Percentiles rank a stretch among this genome's conserved stretches.
Conservation (phyloP, 768 basidiomycete genomes). For the Candolleomyces eurysporus region DNA sequence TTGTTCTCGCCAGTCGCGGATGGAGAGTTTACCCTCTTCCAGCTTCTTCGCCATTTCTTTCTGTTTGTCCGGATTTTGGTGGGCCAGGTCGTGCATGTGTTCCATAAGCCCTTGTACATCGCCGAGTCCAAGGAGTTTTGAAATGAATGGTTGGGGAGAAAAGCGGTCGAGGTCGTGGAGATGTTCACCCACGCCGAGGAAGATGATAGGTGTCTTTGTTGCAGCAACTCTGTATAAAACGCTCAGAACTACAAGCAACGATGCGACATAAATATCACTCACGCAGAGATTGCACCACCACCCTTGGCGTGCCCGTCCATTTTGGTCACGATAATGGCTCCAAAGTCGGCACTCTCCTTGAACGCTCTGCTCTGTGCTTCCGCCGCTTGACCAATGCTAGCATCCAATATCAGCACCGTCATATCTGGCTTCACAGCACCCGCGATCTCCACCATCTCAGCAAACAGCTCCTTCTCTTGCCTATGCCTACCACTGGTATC, state of each 20-base stretch:
- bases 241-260: slow-evolving; percentile 7
- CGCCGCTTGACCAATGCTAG: slow-evolving; percentile 98
- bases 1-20: slow-evolving; percentile 97
- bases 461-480: slow-evolving; percentile 93
- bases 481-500: slow-evolving; percentile 97
- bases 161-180: slow-evolving; percentile 96
- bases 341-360: slow-evolving; percentile 97
- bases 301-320: slow-evolving; percentile 99
- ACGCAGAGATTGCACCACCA: slow-evolving; percentile 99
- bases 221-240: slow-evolving; percentile 77
- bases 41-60: slow-evolving; percentile 98
- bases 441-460: slow-evolving; percentile 97
- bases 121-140: slow-evolving; percentile 91
- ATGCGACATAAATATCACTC: slow-evolving; percentile 25
- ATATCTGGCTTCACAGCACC: slow-evolving; percentile 93
- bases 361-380: slow-evolving; percentile 96
- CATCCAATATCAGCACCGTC: slow-evolving; percentile 94
- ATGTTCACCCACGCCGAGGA: slow-evolving; percentile 97
- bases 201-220: slow-evolving; percentile 97
- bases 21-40: slow-evolving; percentile 94
- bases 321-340: slow-evolving; percentile 98
- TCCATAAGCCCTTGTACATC: slow-evolving; percentile 98
- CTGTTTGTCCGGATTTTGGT: slow-evolving; percentile 93
- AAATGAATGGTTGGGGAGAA: slow-evolving; percentile 94
- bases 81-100: slow-evolving; percentile 95